Evolutionary conservation across 768 basidiomycete genomes (phyloP).

Genomic region (Scleroderma bovista): DNA sequence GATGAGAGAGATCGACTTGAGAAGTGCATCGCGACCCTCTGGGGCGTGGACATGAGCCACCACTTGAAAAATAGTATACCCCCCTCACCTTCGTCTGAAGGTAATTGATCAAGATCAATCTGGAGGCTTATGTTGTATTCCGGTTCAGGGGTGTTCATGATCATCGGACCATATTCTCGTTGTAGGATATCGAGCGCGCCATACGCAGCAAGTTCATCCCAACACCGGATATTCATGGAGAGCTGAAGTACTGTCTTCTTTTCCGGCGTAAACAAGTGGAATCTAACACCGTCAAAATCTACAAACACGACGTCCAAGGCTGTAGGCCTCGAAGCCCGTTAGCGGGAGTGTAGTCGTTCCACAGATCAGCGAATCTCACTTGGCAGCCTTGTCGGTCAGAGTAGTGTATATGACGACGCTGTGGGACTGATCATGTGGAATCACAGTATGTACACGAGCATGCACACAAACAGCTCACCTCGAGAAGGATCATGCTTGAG

Average conservation of each 20-base stretch:
- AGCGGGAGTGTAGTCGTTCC: constrained; percentile 5
- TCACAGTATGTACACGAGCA: constrained; percentile 3
- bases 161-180: constrained; percentile 75
- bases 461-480: constrained; percentile 40
- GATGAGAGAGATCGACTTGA: constrained; percentile 76
- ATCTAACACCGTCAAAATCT: constrained; percentile 95
- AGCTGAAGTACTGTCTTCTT: constrained; percentile 77
- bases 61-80: not conserved
- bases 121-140: constrained; percentile 87
- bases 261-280: constrained; percentile 85
- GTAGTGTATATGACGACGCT: constrained; percentile 92
- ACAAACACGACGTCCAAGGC: constrained; percentile 94
- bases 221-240: constrained; percentile 97
- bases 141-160: constrained; percentile 65
- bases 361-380: constrained; percentile 49
- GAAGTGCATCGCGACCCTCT: constrained; percentile 78
- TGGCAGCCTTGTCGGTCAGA: constrained; percentile 76
- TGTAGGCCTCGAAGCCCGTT: constrained; percentile 58
- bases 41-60: constrained; percentile 9
- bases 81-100: constrained; percentile 67
- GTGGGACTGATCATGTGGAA: constrained; percentile 53
- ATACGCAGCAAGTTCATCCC: constrained; percentile 86
- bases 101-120: constrained; percentile 84
- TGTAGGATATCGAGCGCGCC: constrained; percentile 77
- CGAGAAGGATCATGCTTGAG: constrained; percentile 71